Evolutionary conservation across 1,139 yeast species (phyloP).

Genomic region (Geotrichum macrosporum): DNA sequence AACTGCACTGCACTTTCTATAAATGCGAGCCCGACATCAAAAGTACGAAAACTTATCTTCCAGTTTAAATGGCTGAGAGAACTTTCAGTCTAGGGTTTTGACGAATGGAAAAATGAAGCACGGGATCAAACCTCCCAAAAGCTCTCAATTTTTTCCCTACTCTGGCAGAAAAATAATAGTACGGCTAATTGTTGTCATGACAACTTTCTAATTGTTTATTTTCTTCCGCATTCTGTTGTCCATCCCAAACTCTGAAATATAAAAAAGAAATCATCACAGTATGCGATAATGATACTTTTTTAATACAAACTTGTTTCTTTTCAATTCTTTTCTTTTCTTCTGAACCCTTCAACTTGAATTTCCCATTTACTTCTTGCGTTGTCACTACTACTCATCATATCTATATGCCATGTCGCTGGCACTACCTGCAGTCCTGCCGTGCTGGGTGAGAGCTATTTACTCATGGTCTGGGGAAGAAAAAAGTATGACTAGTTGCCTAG

Average conservation of each 20-base stretch:
- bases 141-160: background rate
- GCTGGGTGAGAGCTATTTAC: slow-evolving; percentile 69
- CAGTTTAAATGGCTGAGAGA: background rate
- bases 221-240: slow-evolving; percentile 1
- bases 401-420: slow-evolving; percentile 14
- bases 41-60: background rate
- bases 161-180: background rate
- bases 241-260: slow-evolving; percentile 1
- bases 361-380: background rate
- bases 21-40: background rate
- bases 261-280: slow-evolving; percentile 9
- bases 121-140: background rate
- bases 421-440: slow-evolving; percentile 44
- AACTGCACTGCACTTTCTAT: background rate
- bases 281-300: background rate
- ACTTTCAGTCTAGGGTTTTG: too few relatives aligned
- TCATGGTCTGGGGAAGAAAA: slow-evolving; percentile 92
- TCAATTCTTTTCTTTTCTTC: background rate
- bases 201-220: slow-evolving; percentile 7
- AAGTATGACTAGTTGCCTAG: slow-evolving; percentile 30
- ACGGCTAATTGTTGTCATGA: slow-evolving; percentile 15
- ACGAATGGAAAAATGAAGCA: background rate
- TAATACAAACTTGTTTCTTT: background rate
- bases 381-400: background rate
- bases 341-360: background rate